phyloP scores from a whole-genome alignment of 2,329 filamentous ascomycete genomes.

The Annulohypoxylon truncatum region DNA sequence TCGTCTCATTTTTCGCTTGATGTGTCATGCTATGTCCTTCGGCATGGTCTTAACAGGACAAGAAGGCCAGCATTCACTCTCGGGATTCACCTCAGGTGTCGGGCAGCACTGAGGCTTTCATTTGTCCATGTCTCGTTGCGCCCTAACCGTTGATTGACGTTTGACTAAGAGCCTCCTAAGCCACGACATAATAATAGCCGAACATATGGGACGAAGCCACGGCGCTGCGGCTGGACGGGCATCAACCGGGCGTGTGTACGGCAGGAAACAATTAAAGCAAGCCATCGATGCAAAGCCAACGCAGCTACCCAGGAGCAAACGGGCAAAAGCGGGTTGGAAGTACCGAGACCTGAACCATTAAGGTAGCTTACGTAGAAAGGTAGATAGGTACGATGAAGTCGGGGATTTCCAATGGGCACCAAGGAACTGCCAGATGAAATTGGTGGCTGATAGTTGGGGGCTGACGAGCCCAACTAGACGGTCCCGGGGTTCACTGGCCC shows the following conservation, averaged over 20 bases:
- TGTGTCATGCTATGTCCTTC: conserved; percentile 16
- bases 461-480: conserved; percentile 47
- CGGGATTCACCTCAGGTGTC: conserved; percentile 25
- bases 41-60: conserved; percentile 17
- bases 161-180: conserved; percentile 24
- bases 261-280: conserved; percentile 46
- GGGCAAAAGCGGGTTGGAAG: conserved; percentile 29
- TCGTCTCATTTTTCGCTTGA: conserved; percentile 8
- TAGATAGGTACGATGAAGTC: conserved; percentile 13
- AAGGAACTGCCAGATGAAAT: conserved; percentile 38
- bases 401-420: conserved; percentile 29
- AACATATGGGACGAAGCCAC: conserved; percentile 38
- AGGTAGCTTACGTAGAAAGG: conserved; percentile 21
- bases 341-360: conserved; percentile 13
- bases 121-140: conserved; percentile 7
- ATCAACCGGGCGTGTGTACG: conserved; percentile 37
- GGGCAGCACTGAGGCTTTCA: conserved; percentile 26
- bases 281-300: conserved; percentile 51
- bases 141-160: conserved; percentile 20
- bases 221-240: conserved; percentile 34
- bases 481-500: conserved; percentile 47
- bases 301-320: conserved; percentile 41
- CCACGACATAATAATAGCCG: conserved; percentile 38
- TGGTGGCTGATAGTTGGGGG: conserved; percentile 39
- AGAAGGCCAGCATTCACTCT: conserved; percentile 30